phyloP scores from a whole-genome alignment of 352 stramenopile genomes.

The Globisporangium heterothallicum region DNA sequence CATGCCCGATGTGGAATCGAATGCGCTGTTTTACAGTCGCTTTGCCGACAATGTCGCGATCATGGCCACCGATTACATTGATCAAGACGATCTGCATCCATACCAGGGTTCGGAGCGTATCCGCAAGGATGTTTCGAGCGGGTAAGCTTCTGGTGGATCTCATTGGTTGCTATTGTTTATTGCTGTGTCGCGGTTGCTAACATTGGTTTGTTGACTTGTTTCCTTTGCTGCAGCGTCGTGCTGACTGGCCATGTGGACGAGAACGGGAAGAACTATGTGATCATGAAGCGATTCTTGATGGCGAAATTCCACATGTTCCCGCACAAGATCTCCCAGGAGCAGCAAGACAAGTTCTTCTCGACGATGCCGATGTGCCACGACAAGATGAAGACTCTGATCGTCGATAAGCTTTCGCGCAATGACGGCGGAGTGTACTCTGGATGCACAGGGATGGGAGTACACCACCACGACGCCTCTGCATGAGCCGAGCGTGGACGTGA shows the following conservation, averaged over 20 bases:
- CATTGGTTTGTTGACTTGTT: not conserved
- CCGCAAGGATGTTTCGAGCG: slow-evolving; percentile 72
- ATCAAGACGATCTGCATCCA: slow-evolving; percentile 71
- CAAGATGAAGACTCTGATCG: slow-evolving; percentile 57
- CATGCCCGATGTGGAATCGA: slow-evolving; percentile 69
- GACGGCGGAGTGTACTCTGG: slow-evolving; percentile 1
- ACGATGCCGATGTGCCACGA: slow-evolving; percentile 55
- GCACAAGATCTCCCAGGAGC: slow-evolving; percentile 60
- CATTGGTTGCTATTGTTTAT: not conserved
- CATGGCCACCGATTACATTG: slow-evolving; percentile 70
- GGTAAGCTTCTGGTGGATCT: slow-evolving; percentile 25
- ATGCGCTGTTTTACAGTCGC: slow-evolving; percentile 59
- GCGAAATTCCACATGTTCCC: slow-evolving; percentile 78
- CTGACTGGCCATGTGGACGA: slow-evolving; percentile 53
- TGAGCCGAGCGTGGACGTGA: not conserved
- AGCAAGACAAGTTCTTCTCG: slow-evolving; percentile 54
- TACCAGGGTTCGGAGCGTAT: slow-evolving; percentile 65
- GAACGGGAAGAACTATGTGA: slow-evolving; percentile 56
- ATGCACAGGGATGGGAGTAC: not conserved
- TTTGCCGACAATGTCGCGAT: slow-evolving; percentile 62
- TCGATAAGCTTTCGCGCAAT: slow-evolving; percentile 30
- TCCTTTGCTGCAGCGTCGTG: slow-evolving; percentile 33
- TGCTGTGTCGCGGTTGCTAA: slow-evolving; percentile 4
- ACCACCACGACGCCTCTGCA: not conserved
- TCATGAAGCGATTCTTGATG: slow-evolving; percentile 80